These are phyloP conservation scores for Agrocybe pediades DNA, from an alignment of 768 basidiomycete species.

Conservation along the genomic window DNA sequence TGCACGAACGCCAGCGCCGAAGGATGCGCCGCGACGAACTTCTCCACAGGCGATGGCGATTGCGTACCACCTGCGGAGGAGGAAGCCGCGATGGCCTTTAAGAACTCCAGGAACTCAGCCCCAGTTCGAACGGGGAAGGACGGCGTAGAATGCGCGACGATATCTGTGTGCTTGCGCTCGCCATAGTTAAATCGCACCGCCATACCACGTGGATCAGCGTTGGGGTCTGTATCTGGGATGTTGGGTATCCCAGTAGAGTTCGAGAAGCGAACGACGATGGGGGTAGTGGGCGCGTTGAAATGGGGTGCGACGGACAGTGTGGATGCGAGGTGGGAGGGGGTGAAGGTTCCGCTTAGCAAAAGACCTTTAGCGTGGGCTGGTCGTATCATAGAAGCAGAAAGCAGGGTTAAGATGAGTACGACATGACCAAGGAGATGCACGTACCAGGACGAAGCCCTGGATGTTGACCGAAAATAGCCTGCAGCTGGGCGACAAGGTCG, in stretches of 20 bases:
- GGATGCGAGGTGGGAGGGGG: conserved; percentile 10
- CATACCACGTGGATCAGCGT: conserved; percentile 17
- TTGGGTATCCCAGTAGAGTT: conserved; percentile 18
- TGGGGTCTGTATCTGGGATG: conserved; percentile 16
- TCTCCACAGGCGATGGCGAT: conserved; percentile 11
- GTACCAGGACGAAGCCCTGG: conserved; percentile 16
- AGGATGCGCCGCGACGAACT: conserved; percentile 15
- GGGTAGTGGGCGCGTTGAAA: conserved; percentile 13
- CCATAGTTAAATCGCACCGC: conserved; percentile 18
- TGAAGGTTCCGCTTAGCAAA: conserved; percentile 13
- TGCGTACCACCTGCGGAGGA: conserved; percentile 4
- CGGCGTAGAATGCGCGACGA: conserved; percentile 18
- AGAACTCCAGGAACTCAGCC: conserved; percentile 16
- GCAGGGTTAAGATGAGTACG: background rate
- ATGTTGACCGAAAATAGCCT: conserved; percentile 16
- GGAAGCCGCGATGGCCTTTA: conserved; percentile 12
- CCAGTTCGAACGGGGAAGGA: conserved; percentile 19
- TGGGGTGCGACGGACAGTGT: conserved; percentile 13
- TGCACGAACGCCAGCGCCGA: conserved; percentile 14
- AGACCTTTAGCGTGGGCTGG: conserved; percentile 18
- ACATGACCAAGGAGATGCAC: background rate
- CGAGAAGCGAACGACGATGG: conserved; percentile 15
- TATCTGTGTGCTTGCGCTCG: conserved; percentile 15
- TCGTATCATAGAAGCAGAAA: background rate
- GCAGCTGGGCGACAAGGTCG: conserved; percentile 15